These are phyloP conservation scores for Suillus subaureus DNA, from an alignment of 768 basidiomycete genomes.

Conservation along the genomic window DNA sequence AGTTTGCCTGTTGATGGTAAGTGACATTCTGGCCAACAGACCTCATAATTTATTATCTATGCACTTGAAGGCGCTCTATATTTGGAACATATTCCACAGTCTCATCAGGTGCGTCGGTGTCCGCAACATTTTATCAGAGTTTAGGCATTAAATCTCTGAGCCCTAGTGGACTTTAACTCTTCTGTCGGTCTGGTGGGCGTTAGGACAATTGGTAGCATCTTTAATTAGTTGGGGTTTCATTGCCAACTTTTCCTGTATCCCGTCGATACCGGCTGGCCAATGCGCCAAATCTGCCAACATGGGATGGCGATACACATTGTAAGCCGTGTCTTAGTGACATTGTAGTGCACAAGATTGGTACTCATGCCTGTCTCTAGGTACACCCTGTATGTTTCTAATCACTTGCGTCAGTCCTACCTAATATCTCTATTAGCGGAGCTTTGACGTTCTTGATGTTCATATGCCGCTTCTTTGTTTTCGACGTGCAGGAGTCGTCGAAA, in stretches of 20 bases:
- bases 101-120: conserved; percentile 34
- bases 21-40: conserved; percentile 9
- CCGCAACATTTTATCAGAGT: conserved; percentile 7
- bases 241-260: conserved; percentile 53
- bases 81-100: conserved; percentile 46
- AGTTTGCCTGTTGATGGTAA: conserved; percentile 51
- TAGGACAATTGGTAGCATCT: conserved; percentile 52
- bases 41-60: conserved; percentile 20
- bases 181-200: conserved; percentile 56
- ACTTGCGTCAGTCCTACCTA: conserved; percentile 10
- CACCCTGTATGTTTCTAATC: conserved; percentile 38
- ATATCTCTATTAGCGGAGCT: conserved; percentile 35
- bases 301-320: conserved; percentile 64
- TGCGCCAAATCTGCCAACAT: conserved; percentile 54
- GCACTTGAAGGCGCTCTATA: conserved; percentile 43
- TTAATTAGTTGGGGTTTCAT: conserved; percentile 59
- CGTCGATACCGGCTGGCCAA: conserved; percentile 33
- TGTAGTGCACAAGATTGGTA: neutral
- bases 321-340: conserved; percentile 9
- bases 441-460: conserved; percentile 57
- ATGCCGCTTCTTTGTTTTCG: conserved; percentile 57
- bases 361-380: conserved; percentile 29
- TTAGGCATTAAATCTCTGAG: conserved; percentile 2
- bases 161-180: conserved; percentile 54
- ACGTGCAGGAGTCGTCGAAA: conserved; percentile 63